Base-by-base conservation (phyloP, 1,284 basidiomycete species). In the Ustilago tritici region DNA sequence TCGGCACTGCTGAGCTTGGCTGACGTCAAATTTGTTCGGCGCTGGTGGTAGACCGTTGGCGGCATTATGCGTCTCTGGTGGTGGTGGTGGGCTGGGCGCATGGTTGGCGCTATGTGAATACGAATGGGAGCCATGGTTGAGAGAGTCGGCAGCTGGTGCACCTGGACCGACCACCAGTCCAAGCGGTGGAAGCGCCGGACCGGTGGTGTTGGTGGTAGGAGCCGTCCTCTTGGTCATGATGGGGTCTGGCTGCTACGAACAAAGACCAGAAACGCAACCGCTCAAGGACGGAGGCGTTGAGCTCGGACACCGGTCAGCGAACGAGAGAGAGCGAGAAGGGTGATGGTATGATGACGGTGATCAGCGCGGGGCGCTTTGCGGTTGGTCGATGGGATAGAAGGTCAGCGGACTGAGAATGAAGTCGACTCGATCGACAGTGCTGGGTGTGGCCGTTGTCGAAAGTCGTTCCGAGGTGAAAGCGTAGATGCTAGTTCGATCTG, bases 1-100 rank as follows among this genome's bases (percentile, higher is more conserved):
- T 41, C 93, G 84, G 73, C 87, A 88, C 64, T 88, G 82, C 50
- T 82, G 82, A n/a, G 82, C 82, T 52, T 81, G 79, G 56, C 66
- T 71, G 49, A 78, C 74, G 47, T 84, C 82, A 38, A 82, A 80
- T 66, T 84, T 82, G 61, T 74, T 69, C 9, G 82, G 81, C 17
- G 82, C 76, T 36, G 82, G 82, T 14, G 82, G 82, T 32, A 83
- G 57, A 15, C 82, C 82, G 38, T 70, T 79, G 23, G 62, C 53
- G 35, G 57, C 8, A 47, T 72, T 61, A 14, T 58, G 23, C 19
- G 61, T 36, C 15, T 70, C 74, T 32, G 38, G 9, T 28, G 75
- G 55, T 43, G 75, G 58, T 23, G 43, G 43, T 19, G 65, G 61
- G 47, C 54, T 66, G 23, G 65, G 47, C 9, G 53, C 49, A 32